phyloP scores from a whole-genome alignment of 1,284 basidiomycete genomes.

The Butyriboletus appendiculatus region DNA sequence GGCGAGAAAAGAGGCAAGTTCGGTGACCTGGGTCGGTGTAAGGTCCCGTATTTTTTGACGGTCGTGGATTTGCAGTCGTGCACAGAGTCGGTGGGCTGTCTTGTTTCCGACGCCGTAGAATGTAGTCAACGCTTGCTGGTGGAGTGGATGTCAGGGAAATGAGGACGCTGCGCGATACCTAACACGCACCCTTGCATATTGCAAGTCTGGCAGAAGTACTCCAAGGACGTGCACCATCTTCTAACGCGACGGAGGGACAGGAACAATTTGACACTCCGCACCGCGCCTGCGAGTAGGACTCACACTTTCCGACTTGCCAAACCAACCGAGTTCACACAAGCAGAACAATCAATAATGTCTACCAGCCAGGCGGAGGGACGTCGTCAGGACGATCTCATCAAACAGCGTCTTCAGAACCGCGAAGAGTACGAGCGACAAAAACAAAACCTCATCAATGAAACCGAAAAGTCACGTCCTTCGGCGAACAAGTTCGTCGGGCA shows the following conservation, averaged over 20 bases:
- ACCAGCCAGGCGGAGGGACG: constrained; percentile 69
- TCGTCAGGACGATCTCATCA: constrained; percentile 76
- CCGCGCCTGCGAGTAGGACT: background rate
- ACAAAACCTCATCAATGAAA: constrained; percentile 77
- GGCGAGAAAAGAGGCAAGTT: constrained; percentile 85
- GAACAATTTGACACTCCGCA: constrained; percentile 37
- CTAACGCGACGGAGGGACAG: background rate
- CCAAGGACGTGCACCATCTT: constrained; percentile 79
- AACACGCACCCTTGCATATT: constrained; percentile 61
- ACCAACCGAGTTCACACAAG: constrained; percentile 15
- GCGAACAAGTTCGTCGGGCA: constrained; percentile 90
- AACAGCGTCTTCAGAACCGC: constrained; percentile 80
- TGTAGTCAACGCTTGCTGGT: constrained; percentile 79
- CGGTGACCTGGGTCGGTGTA: constrained; percentile 78
- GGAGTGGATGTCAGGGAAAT: constrained; percentile 2
- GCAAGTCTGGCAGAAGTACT: constrained; percentile 67
- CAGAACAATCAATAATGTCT: constrained; percentile 49
- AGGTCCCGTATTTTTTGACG: constrained; percentile 75
- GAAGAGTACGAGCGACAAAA: constrained; percentile 92
- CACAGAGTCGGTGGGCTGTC: constrained; percentile 79
- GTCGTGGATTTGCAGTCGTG: constrained; percentile 86
- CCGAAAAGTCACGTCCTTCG: constrained; percentile 82
- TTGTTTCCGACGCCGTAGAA: constrained; percentile 84
- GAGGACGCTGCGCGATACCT: background rate
- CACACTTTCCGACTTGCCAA: background rate